Evolutionary conservation across 805 yeast species (phyloP).

Genomic region (Debaryomyces castellii): DNA sequence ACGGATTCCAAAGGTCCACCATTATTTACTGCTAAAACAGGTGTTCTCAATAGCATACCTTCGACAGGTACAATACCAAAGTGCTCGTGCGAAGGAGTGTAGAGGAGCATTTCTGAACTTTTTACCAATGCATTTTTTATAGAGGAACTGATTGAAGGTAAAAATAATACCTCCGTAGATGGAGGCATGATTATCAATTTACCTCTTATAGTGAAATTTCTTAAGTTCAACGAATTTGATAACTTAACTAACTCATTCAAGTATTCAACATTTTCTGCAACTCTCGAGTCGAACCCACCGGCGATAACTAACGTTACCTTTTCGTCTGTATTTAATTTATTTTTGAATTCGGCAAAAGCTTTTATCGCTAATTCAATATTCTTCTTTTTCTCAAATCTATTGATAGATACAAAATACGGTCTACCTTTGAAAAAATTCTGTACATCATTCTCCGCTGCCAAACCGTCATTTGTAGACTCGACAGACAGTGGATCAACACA

Average conservation of each 20-base stretch:
- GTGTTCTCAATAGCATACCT: conserved; percentile 81
- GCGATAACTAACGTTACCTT: conserved; percentile 64
- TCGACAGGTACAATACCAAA: conserved; percentile 98
- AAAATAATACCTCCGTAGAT: conserved; percentile 57
- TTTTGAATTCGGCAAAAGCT: conserved; percentile 53
- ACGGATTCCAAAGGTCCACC: conserved; percentile 95
- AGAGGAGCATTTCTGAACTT: conserved; percentile 60
- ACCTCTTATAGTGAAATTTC: conserved; percentile 45
- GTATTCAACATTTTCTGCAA: conserved; percentile 73
- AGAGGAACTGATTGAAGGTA: conserved; percentile 74
- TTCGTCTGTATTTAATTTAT: conserved; percentile 25
- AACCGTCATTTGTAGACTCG: conserved; percentile 15
- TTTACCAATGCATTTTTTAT: conserved; percentile 62
- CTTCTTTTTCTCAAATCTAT: conserved; percentile 87
- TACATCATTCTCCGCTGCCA: conserved; percentile 30
- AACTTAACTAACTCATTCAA: conserved; percentile 56
- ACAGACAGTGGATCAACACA: conserved; percentile 59
- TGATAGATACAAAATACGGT: conserved; percentile 66
- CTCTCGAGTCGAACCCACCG: conserved; percentile 87
- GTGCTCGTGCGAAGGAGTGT: conserved; percentile 91
- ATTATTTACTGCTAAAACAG: conserved; percentile 80
- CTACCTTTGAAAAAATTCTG: conserved; percentile 30
- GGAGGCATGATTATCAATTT: conserved; percentile 34
- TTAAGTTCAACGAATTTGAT: conserved; percentile 45
- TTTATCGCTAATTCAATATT: conserved; percentile 75